Evolutionary conservation across 1,284 basidiomycete species (phyloP).

Genomic region (Ustilago crameri): DNA sequence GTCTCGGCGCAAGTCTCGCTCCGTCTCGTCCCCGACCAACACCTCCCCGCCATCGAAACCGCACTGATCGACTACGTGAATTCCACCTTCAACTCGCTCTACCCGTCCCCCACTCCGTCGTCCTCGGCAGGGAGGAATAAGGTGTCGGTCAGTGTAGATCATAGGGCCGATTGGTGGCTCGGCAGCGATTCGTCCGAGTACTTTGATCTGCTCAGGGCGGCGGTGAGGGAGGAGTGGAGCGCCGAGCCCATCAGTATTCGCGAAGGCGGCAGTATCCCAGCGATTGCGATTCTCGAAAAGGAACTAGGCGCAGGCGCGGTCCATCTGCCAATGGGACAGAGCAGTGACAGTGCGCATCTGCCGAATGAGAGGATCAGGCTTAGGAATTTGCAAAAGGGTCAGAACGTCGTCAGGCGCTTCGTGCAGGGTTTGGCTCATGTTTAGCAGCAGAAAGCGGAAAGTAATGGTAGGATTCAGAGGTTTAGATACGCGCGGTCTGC

Average conservation of each 20-base stretch:
- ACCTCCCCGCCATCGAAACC: constrained; percentile 77
- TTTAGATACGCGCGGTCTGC: too few relatives aligned
- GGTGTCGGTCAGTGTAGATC: constrained; percentile 75
- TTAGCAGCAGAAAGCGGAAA: constrained; percentile 1
- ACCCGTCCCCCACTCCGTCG: constrained; percentile 36
- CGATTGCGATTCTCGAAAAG: constrained; percentile 90
- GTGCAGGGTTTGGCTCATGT: constrained; percentile 24
- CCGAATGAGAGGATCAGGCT: constrained; percentile 84
- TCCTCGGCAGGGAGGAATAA: constrained; percentile 20
- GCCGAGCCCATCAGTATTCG: constrained; percentile 76
- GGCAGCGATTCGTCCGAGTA: constrained; percentile 83
- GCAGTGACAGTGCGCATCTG: constrained; percentile 84
- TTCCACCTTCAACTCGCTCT: constrained; percentile 74
- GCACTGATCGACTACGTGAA: constrained; percentile 76
- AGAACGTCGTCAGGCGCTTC: constrained; percentile 37
- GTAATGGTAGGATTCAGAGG: not conserved
- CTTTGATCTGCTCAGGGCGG: constrained; percentile 83
- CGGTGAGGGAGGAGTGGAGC: constrained; percentile 83
- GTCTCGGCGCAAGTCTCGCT: constrained; percentile 70
- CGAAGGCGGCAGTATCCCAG: constrained; percentile 85
- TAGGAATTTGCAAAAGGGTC: constrained; percentile 73
- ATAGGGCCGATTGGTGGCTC: constrained; percentile 95
- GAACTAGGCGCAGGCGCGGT: constrained; percentile 79
- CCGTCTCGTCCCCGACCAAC: constrained; percentile 93
- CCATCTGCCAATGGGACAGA: constrained; percentile 82